Conservation (phyloP, 2,329 filamentous ascomycete species). For the Dothideomycetes sp. region DNA sequence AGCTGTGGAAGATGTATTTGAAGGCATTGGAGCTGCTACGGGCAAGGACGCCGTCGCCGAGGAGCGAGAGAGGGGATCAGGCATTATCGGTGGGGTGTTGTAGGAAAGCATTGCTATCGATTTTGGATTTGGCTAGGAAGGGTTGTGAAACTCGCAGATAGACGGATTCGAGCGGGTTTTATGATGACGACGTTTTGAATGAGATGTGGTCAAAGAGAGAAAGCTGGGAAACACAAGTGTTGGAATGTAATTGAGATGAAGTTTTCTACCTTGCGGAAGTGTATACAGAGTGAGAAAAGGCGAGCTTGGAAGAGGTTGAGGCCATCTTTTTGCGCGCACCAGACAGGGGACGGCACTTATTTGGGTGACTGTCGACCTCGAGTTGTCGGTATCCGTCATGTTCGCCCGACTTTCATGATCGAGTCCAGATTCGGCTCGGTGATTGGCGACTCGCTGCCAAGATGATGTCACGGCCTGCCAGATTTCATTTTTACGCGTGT, state of each 20-base stretch:
- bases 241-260: no score
- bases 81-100: slow-evolving; percentile 3
- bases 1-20: neutral
- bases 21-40: slow-evolving; percentile 1
- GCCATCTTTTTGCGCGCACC: neutral
- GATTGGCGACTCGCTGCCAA: no score
- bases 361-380: neutral
- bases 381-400: neutral
- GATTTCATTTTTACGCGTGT: no score
- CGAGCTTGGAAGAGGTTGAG: neutral
- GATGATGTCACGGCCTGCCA: no score
- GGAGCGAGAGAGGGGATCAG: slow-evolving; percentile 2
- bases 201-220: neutral
- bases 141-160: neutral
- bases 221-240: no score
- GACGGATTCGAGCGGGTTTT: neutral
- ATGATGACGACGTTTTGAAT: neutral
- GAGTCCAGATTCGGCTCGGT: no score
- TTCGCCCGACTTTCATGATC: neutral
- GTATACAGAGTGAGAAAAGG: neutral
- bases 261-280: neutral
- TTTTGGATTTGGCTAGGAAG: no score
- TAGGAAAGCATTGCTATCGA: slow-evolving; percentile 10
- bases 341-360: neutral
- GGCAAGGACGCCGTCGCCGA: no score